Evolutionary conservation across 2,329 filamentous ascomycete species (phyloP).

Genomic region (Penicillium concentricum): DNA sequence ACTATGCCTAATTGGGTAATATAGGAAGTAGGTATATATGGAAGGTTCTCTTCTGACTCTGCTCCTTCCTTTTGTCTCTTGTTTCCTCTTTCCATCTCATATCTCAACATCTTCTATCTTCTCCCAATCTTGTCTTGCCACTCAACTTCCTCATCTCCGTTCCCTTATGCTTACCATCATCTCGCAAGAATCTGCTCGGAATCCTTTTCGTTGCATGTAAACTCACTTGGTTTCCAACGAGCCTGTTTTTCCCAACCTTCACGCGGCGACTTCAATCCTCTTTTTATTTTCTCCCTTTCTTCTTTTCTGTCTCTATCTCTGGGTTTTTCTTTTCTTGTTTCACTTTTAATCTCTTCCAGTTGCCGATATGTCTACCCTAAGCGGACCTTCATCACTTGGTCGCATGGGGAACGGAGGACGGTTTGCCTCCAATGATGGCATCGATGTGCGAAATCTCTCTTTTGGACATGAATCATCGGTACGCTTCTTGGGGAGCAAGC

Average conservation of each 20-base stretch:
- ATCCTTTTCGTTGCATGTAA: constrained; percentile 26
- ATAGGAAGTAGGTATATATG: background rate
- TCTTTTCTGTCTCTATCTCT: background rate
- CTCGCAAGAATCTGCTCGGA: constrained; percentile 22
- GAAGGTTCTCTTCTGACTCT: background rate
- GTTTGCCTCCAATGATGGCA: constrained; percentile 20
- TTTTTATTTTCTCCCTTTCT: constrained; percentile 10
- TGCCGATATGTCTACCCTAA: constrained; percentile 30
- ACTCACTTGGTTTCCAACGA: constrained; percentile 19
- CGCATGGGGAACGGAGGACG: constrained; percentile 24
- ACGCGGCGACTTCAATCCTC: background rate
- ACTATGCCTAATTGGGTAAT: constrained; percentile 2
- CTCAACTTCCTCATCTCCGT: constrained; percentile 12
- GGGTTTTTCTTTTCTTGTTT: background rate
- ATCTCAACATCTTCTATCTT: constrained; percentile 27
- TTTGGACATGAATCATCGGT: constrained; percentile 30
- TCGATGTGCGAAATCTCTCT: constrained; percentile 16
- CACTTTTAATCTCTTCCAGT: constrained; percentile 1
- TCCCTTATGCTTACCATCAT: constrained; percentile 20
- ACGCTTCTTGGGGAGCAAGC: constrained; percentile 7
- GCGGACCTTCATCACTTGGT: constrained; percentile 24
- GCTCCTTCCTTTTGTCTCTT: background rate
- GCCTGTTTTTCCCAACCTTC: constrained; percentile 7
- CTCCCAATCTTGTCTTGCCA: constrained; percentile 3
- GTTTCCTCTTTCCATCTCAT: background rate